Conservation (phyloP, 305 asterid genomes). For the Solanum hybrid region DNA sequence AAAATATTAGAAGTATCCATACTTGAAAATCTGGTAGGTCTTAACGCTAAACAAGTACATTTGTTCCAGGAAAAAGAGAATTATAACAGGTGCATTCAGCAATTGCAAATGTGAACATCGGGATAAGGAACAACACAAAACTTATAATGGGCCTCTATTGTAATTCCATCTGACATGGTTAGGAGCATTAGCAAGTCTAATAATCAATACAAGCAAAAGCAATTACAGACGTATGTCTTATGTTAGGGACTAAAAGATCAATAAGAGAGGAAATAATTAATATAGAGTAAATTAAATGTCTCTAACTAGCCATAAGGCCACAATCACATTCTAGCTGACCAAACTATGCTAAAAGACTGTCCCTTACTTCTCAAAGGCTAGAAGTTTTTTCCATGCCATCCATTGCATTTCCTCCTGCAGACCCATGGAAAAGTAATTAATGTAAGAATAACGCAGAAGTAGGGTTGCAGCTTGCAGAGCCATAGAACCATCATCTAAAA, state of each 20-base stretch:
- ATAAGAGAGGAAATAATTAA: neutral
- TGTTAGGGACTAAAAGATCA: neutral
- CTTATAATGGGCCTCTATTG: neutral
- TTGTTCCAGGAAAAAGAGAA: neutral
- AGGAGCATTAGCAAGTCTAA: neutral
- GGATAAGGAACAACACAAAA: neutral
- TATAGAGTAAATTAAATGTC: neutral
- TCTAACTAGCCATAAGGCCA: constrained; percentile 1
- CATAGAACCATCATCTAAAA: neutral
- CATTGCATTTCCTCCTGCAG: constrained; percentile 89
- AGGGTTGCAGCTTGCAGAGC: neutral
- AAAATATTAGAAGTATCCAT: neutral
- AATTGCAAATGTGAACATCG: neutral
- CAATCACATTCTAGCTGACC: neutral
- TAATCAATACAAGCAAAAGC: neutral
- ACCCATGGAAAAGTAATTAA: constrained; percentile 8
- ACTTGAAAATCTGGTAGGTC: constrained; percentile 3
- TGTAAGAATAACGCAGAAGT: neutral
- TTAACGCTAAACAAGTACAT: neutral
- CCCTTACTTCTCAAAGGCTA: constrained; percentile 77
- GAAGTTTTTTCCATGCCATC: constrained; percentile 78
- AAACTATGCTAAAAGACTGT: neutral
- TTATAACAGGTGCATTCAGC: neutral
- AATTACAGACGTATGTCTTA: neutral
- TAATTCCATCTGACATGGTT: neutral